Evolutionary conservation across 345 rosid genomes (phyloP).

Genomic region (Erodium maritimum): DNA sequence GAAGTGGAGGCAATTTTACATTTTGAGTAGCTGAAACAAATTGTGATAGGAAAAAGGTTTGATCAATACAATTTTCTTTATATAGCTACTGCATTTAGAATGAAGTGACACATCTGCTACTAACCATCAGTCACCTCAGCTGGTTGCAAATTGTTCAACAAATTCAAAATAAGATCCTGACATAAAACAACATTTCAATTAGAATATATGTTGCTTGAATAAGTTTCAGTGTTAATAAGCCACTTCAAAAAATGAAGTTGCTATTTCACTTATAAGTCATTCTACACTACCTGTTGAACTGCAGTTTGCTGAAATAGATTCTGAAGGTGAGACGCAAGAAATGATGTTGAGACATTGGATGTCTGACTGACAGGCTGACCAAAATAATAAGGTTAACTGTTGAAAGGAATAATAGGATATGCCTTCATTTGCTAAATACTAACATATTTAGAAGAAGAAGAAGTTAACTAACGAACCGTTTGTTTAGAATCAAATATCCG

Average conservation of each 20-base stretch:
- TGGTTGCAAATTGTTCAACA: conserved; percentile 58
- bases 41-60: not conserved
- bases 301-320: conserved; percentile 79
- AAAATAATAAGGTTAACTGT: conserved; percentile 9
- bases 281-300: conserved; percentile 59
- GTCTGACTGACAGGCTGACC: conserved; percentile 49
- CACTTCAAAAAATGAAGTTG: not conserved
- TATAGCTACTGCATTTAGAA: conserved; percentile 5
- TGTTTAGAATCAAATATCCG: conserved; percentile 65
- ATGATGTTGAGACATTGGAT: conserved; percentile 28
- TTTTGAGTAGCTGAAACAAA: conserved; percentile 50
- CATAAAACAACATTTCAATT: conserved; percentile 14
- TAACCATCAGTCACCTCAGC: conserved; percentile 56
- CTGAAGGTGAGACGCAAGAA: conserved; percentile 70
- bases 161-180: conserved; percentile 65
- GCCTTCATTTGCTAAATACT: not conserved
- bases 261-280: not conserved
- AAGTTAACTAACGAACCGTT: conserved; percentile 30
- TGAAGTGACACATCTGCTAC: conserved; percentile 15
- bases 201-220: conserved; percentile 2
- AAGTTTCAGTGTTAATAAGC: not conserved
- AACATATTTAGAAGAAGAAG: conserved; percentile 1
- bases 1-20: conserved; percentile 74
- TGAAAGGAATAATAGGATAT: too few relatives aligned
- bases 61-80: not conserved